Percentiles rank a stretch among this genome's conserved stretches.
These are phyloP conservation scores for Coniochaeta sp. DNA, from an alignment of 2,329 filamentous ascomycete species.

Conservation along the genomic window DNA sequence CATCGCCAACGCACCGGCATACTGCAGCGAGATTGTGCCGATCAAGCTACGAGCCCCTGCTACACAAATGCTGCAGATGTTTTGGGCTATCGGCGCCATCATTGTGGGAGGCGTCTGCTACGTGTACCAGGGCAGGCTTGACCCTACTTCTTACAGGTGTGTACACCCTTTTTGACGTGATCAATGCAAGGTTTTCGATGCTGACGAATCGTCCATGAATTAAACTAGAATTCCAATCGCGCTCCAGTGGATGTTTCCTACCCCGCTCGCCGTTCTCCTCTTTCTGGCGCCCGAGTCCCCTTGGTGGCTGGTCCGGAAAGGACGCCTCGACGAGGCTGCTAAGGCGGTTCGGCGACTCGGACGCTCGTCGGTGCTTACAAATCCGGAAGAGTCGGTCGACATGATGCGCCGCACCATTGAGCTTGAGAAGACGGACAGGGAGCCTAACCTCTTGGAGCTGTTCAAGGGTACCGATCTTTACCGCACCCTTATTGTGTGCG, in stretches of 20 bases:
- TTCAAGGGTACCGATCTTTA: constrained; percentile 27
- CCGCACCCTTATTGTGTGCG: constrained; percentile 21
- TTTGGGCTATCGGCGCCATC: too few species aligned
- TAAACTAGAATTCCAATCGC: constrained; percentile 24
- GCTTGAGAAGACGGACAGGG: constrained; percentile 20
- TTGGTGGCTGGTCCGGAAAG: constrained; percentile 28
- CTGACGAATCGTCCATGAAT: too few species aligned
- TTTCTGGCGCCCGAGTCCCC: constrained; percentile 31
- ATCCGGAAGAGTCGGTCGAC: constrained; percentile 27
- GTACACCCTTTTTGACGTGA: too few species aligned
- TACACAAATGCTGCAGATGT: too few species aligned
- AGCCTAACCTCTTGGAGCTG: constrained; percentile 26
- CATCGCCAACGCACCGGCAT: constrained; percentile 22
- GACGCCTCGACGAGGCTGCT: constrained; percentile 20
- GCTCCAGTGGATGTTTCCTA: constrained; percentile 30
- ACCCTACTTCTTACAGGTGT: not conserved
- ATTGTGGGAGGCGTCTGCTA: too few species aligned
- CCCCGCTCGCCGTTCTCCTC: constrained; percentile 22
- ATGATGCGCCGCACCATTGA: constrained; percentile 29
- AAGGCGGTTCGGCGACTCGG: too few species aligned
- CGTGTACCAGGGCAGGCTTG: too few species aligned
- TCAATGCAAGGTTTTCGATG: too few species aligned
- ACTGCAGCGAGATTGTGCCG: constrained; percentile 8
- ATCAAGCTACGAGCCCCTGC: not conserved
- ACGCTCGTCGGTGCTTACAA: too few species aligned